Base-by-base conservation (phyloP, 306 rosid genomes). In the Medicago truncatula region DNA sequence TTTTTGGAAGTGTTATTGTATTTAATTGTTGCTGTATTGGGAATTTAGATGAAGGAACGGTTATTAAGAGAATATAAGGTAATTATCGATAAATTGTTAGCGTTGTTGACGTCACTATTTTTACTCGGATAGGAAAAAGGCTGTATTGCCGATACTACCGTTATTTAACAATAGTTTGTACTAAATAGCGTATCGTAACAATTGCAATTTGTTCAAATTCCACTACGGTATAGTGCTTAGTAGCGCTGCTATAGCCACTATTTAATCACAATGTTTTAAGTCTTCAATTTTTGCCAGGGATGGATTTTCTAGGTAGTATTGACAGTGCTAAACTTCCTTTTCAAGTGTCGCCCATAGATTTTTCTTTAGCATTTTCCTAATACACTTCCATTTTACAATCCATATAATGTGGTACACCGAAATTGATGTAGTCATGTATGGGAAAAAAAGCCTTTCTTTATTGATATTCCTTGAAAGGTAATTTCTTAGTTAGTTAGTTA, bases 1-100 rank as follows among this genome's bases (percentile, higher is more conserved):
- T 21, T 21, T 21, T 21, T 21, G 8, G 1, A 44, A 44, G 56
- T 67, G 54, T 12, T 15, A 9, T 20, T 43, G 36, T 57, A 39
- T 6, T 82, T 77, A 31, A 53, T 75, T 54, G 13, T 71, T 53
- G 71, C n/a, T 50, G 0, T 52, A 39, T 43, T 53, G 68, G 53
- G 28, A 2, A 69, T 14, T 69, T 25, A n/a, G 52, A 52, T 18
- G 9, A 18, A 9, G 53, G 71, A 66, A 9, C 17, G 4, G 36
- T 66, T 41, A 8, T 66, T 67, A 12, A 20, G 52, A 18, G 72
- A 67, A 43, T 13, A 43, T 13, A 43, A 7, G 72, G 72, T 67
- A 43, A 67, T 2, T 20, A 13, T 20, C 12, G 56, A 8, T 12
- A 38, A 41, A 67, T 38, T 41, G 16, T 67, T 58, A 67, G 20